Percentiles rank a stretch among this genome's conserved stretches.
Conservation (phyloP, 441 rosid genomes). For the Adansonia madagascariensis region DNA sequence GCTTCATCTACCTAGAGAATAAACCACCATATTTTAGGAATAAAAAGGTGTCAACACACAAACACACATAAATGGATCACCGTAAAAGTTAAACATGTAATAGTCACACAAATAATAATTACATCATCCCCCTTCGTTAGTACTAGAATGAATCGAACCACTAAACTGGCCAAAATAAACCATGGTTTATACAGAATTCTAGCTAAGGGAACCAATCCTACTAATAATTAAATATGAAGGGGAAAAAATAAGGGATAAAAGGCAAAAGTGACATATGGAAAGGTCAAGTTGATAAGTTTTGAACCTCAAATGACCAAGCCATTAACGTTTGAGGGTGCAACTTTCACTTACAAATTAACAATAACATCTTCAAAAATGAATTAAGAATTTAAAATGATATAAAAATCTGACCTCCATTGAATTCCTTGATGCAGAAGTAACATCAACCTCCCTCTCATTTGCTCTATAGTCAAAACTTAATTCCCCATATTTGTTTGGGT, state of each 20-base stretch:
- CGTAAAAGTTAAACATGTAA: neutral
- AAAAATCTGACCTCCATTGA: conserved; percentile 70
- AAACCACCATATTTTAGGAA: conserved; percentile 17
- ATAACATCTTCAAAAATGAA: conserved; percentile 14
- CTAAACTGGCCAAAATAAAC: too few species aligned
- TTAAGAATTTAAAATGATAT: conserved; percentile 7
- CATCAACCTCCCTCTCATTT: conserved; percentile 54
- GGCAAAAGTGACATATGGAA: neutral
- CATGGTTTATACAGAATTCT: neutral
- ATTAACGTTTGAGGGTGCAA: conserved; percentile 1
- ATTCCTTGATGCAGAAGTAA: conserved; percentile 54
- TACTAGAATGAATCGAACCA: too few species aligned
- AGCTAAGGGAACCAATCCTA: neutral
- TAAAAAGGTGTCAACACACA: neutral
- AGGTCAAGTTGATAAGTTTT: neutral
- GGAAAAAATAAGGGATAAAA: neutral
- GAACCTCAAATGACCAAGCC: neutral
- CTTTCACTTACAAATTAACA: neutral
- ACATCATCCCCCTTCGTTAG: too few species aligned
- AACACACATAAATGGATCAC: neutral
- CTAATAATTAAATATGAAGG: neutral
- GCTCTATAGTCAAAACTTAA: conserved; percentile 77
- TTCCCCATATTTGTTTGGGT: conserved; percentile 61
- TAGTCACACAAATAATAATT: neutral
- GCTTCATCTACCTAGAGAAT: conserved; percentile 65